Evolutionary conservation across 345 rosid species (phyloP).

Genomic region (Euphorbia tirucalli): DNA sequence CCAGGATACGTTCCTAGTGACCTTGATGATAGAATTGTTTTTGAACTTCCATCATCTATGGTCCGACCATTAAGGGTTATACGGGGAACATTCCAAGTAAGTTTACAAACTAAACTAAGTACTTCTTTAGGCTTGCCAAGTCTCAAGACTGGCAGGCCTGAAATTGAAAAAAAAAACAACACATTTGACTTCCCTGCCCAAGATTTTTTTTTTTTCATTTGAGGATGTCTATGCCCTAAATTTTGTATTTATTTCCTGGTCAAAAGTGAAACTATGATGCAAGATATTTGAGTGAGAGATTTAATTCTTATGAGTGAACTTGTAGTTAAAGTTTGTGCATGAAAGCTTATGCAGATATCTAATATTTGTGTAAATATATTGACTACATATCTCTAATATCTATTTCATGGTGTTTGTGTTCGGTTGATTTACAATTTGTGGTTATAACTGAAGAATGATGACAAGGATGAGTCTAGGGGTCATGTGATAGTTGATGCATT

Average conservation of each 20-base stretch:
- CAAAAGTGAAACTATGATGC: no score
- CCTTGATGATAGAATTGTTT: constrained; percentile 83
- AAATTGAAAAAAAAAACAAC: background rate
- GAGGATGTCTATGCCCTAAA: background rate
- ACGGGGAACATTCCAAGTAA: constrained; percentile 92
- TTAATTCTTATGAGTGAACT: background rate
- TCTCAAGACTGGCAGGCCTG: background rate
- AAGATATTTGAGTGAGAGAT: no score
- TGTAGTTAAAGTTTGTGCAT: background rate
- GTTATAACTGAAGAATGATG: background rate
- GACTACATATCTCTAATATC: no score
- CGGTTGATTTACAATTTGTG: no score
- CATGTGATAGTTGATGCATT: background rate
- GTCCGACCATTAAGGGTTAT: constrained; percentile 83
- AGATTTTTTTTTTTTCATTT: background rate
- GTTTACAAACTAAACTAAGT: constrained; percentile 16
- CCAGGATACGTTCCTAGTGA: constrained; percentile 91
- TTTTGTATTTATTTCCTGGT: no score
- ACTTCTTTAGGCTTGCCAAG: background rate
- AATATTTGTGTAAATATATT: no score
- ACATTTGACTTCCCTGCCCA: background rate
- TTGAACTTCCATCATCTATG: constrained; percentile 93
- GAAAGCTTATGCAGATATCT: no score
- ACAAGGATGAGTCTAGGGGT: background rate
- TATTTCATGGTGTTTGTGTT: no score